Conservation (phyloP, 2,329 filamentous ascomycete genomes). For the Aspergillus calidoustus region DNA sequence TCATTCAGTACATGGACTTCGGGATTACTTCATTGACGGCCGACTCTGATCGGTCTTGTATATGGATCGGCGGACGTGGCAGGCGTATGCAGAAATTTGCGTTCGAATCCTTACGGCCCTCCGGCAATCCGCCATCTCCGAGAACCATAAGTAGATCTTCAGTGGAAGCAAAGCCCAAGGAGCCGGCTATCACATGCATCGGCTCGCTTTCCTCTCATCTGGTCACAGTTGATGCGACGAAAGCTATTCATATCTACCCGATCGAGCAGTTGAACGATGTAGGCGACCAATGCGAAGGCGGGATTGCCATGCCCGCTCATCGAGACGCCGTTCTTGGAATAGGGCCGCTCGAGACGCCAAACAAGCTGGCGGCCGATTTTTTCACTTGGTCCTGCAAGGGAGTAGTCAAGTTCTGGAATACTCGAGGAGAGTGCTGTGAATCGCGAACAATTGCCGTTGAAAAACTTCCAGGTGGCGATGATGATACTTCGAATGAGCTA, state of each 20-base stretch:
- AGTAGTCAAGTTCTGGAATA: constrained; percentile 79
- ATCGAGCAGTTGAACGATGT: constrained; percentile 50
- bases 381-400: constrained; percentile 88
- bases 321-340: constrained; percentile 71
- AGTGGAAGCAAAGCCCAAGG: constrained; percentile 34
- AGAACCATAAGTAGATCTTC: constrained; percentile 27
- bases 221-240: constrained; percentile 75
- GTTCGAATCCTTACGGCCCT: constrained; percentile 44
- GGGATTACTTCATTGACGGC: constrained; percentile 69
- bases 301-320: constrained; percentile 58
- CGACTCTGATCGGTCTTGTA: constrained; percentile 57
- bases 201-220: constrained; percentile 70
- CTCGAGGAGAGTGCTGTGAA: constrained; percentile 69
- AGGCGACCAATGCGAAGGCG: constrained; percentile 33
- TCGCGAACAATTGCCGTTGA: constrained; percentile 73
- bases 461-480: constrained; percentile 52
- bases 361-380: constrained; percentile 70
- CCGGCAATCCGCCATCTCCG: constrained; percentile 34
- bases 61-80: constrained; percentile 72
- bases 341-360: constrained; percentile 64
- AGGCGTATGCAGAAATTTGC: constrained; percentile 58
- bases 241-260: constrained; percentile 67
- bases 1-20: constrained; percentile 70
- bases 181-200: constrained; percentile 63
- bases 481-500: constrained; percentile 59